Evolutionary conservation across 2,329 filamentous ascomycete species (phyloP).

Genomic region (Xylaria sp.): DNA sequence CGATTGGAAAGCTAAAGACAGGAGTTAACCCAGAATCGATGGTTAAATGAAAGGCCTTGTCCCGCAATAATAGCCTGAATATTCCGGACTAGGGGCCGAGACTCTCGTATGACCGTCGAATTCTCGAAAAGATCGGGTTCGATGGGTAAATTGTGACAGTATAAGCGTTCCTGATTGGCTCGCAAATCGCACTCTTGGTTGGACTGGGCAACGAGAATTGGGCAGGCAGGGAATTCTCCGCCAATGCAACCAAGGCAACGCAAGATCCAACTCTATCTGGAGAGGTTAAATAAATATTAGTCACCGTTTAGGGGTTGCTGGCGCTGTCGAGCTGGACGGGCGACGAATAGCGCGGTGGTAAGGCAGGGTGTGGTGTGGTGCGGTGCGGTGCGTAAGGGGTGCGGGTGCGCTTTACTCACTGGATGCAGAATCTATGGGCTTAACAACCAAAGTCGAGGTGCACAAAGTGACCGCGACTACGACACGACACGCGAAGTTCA

Average conservation of each 20-base stretch:
- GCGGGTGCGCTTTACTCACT: slow-evolving; percentile 8
- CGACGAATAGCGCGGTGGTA: neutral
- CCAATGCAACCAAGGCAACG: slow-evolving; percentile 1
- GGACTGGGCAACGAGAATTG: slow-evolving; percentile 10
- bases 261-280: slow-evolving; percentile 6
- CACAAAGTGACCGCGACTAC: neutral
- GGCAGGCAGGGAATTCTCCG: slow-evolving; percentile 5
- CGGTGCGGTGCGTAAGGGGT: neutral
- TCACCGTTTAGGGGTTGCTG: neutral
- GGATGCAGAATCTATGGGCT: slow-evolving; percentile 6
- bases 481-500: neutral
- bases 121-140: slow-evolving; percentile 1
- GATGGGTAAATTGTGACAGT: neutral
- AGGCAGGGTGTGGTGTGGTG: too few species aligned
- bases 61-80: slow-evolving; percentile 10
- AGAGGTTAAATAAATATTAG: slow-evolving; percentile 2
- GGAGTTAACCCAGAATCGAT: neutral
- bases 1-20: neutral
- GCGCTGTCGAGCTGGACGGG: neutral
- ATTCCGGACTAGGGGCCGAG: neutral
- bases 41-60: neutral
- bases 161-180: slow-evolving; percentile 12
- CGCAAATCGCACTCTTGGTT: slow-evolving; percentile 5
- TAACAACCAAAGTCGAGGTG: neutral
- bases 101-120: neutral